Evolutionary conservation across 2,329 filamentous ascomycete species (phyloP).

Genomic region (Ambrosiella xylebori): DNA sequence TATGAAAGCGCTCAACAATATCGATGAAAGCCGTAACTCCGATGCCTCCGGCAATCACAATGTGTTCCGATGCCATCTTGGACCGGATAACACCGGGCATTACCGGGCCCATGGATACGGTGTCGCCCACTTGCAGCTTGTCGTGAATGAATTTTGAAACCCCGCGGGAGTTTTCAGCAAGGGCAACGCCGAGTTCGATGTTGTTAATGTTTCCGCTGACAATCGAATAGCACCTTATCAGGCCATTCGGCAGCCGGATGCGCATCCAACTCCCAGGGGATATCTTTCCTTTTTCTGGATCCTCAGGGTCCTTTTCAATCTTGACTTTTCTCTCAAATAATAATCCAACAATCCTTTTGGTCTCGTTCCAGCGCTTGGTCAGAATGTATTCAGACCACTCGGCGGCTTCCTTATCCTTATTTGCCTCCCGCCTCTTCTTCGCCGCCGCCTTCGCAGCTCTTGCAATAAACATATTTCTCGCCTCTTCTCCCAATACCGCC

Average conservation of each 20-base stretch:
- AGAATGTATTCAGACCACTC: constrained; percentile 31
- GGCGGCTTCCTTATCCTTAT: constrained; percentile 15
- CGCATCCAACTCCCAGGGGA: constrained; percentile 34
- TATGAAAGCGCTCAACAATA: constrained; percentile 25
- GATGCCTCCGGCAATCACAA: constrained; percentile 47
- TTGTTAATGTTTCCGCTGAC: constrained; percentile 29
- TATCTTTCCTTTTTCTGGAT: constrained; percentile 17
- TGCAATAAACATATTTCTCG: constrained; percentile 28
- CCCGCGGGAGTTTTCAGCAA: constrained; percentile 37
- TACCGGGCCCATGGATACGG: constrained; percentile 33
- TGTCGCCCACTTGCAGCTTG: constrained; percentile 18
- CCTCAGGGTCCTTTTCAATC: constrained; percentile 13
- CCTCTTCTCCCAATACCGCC: constrained; percentile 32
- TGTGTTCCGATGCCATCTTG: constrained; percentile 34
- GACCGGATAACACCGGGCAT: constrained; percentile 33
- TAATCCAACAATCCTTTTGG: constrained; percentile 32
- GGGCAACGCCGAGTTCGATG: constrained; percentile 41
- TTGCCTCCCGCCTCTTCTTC: constrained; percentile 16
- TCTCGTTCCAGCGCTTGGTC: constrained; percentile 33
- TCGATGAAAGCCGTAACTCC: constrained; percentile 48
- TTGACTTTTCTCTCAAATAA: constrained; percentile 26
- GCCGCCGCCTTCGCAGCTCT: constrained; percentile 32
- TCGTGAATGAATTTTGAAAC: constrained; percentile 43
- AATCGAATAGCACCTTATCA: constrained; percentile 44
- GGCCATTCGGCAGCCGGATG: constrained; percentile 36